phyloP scores from a whole-genome alignment of 164 flowering plant species.

The Paratinospora sagittata region DNA sequence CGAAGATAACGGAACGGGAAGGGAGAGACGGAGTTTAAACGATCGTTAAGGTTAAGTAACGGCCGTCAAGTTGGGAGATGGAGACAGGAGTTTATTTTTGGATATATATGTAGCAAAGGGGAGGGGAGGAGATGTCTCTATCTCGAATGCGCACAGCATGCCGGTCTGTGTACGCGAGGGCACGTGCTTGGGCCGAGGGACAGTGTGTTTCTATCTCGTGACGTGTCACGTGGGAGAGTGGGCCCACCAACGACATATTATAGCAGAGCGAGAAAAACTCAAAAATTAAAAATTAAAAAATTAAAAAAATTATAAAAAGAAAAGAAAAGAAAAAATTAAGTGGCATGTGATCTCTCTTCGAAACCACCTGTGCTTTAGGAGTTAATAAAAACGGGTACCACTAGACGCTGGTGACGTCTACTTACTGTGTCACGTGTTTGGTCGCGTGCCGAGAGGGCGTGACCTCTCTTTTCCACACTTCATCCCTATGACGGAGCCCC shows the following conservation, averaged over 20 bases:
- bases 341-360: not conserved
- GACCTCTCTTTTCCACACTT: not conserved
- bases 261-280: not conserved
- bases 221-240: constrained; percentile 4
- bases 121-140: not conserved
- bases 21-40: not conserved
- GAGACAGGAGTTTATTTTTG: not conserved
- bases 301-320: too few relatives aligned
- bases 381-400: too few relatives aligned
- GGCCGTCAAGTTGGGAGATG: not conserved
- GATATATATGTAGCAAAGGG: not conserved
- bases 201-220: not conserved
- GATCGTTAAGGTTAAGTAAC: not conserved
- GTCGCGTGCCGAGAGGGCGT: not conserved
- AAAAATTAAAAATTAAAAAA: not conserved
- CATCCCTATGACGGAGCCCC: not conserved
- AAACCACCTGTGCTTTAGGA: not conserved
- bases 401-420: not conserved
- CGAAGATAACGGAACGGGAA: not conserved
- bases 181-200: constrained; percentile 3
- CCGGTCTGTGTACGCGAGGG: not conserved
- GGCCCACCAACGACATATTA: not conserved
- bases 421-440: not conserved
- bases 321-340: too few relatives aligned
- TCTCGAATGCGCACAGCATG: too few relatives aligned